Conservation (phyloP, 2,329 filamentous ascomycete genomes). For the Anthostomella pinea region DNA sequence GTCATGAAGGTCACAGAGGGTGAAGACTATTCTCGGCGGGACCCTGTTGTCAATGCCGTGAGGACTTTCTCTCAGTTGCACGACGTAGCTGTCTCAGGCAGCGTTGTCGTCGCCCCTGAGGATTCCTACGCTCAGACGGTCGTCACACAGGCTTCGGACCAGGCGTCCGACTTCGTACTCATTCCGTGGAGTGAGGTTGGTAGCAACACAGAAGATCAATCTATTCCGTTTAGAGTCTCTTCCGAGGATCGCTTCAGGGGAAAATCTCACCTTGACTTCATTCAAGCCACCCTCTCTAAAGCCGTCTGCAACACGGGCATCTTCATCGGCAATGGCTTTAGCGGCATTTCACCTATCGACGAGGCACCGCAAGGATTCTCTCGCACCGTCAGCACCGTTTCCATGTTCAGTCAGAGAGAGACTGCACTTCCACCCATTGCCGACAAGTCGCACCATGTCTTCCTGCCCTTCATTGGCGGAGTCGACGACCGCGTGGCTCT, state of each 20-base stretch:
- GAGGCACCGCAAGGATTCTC: constrained; percentile 36
- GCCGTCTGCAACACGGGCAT: constrained; percentile 69
- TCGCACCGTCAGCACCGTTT: constrained; percentile 53
- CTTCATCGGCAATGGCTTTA: constrained; percentile 67
- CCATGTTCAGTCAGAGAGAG: constrained; percentile 58
- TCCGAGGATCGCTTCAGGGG: constrained; percentile 59
- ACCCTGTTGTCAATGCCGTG: constrained; percentile 90
- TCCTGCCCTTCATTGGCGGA: constrained; percentile 83
- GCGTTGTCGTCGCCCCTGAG: constrained; percentile 76
- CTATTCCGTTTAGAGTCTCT: constrained; percentile 39
- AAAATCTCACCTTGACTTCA: constrained; percentile 68
- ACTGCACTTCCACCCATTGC: constrained; percentile 55
- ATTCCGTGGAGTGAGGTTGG: constrained; percentile 90
- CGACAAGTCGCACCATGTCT: constrained; percentile 76
- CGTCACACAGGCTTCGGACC: constrained; percentile 64
- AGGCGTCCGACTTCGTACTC: constrained; percentile 70
- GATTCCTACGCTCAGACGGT: constrained; percentile 77
- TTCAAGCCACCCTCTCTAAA: constrained; percentile 63
- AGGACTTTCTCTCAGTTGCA: constrained; percentile 82
- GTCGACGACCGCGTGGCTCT: constrained; percentile 78
- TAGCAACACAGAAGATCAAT: constrained; percentile 64
- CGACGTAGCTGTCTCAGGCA: constrained; percentile 78
- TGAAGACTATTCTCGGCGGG: constrained; percentile 67
- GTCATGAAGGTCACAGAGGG: constrained; percentile 91
- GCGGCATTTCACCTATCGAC: constrained; percentile 35